Evolutionary conservation across 73 alveolate genomes (phyloP), one percentile per base, ranked within the genome.

Genomic region (Breviolum minutum): DNA sequence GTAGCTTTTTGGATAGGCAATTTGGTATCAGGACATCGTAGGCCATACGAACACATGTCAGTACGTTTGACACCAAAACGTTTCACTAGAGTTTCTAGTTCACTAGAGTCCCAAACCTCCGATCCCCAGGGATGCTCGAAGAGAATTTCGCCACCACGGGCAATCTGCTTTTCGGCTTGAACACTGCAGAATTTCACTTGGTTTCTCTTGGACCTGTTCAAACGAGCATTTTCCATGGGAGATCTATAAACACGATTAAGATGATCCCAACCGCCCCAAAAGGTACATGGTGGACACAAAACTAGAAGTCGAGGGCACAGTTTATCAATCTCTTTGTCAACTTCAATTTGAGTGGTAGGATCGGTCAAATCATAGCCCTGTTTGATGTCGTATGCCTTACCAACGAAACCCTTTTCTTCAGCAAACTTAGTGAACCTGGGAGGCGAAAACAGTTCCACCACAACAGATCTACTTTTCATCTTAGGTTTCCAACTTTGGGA

Each of bases 241-340:
- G 95, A 27, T 0, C 70, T 68, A 19, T 64, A 54, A 0, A 19
- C 7, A 20, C 95, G 20, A 40, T 87, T 87, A 13, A 40, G 62
- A 30, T 85, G 61, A 8, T 62, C 95, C 95, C 95, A 85, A 5
- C 95, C 95, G 0, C 95, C 95, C 82, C 84, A 30, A 32, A 27
- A 17, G 24, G 14, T 16, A 29, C 95, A 27, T 26, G 95, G 95
- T 0, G 95, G 95, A 61, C 95, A 87, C 0, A 54, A 26, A 8
- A 27, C n/a, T 26, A 87, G 68, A 6, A 87, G 74, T 20, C 64
- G 83, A 1, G 95, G 95, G 1, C 32, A 30, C 6, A n/a, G 26
- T n/a, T n/a, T n/a, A 22, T 87, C 95, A 19, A 87, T 17, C 40
- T 64, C 84, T 17, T 63, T 12, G 17, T 61, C 30, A 8, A 87